Evolutionary conservation across 2,329 filamentous ascomycete species (phyloP).

Genomic region (Microsporum canis): DNA sequence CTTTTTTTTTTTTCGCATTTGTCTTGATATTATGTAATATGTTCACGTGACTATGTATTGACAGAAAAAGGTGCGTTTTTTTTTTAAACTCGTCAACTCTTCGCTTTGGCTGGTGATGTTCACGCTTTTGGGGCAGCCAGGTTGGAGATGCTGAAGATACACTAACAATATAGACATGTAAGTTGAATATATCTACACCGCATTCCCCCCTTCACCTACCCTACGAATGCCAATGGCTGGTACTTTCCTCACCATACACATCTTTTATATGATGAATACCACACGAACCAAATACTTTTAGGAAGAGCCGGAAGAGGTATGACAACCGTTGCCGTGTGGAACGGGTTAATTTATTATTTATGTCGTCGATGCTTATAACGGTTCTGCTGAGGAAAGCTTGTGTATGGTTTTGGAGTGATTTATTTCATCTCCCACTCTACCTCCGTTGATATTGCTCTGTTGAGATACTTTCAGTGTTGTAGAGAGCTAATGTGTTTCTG

Average conservation of each 20-base stretch:
- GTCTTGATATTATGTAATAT: neutral
- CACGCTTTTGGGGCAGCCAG: neutral
- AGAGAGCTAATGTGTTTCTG: neutral
- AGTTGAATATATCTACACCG: neutral
- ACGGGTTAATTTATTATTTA: conserved; percentile 11
- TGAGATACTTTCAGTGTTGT: neutral
- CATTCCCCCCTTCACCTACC: neutral
- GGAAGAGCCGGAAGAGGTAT: conserved; percentile 41
- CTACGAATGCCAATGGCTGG: neutral
- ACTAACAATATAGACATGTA: neutral
- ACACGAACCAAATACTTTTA: conserved; percentile 32
- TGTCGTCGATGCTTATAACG: conserved; percentile 39
- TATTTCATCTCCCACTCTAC: neutral
- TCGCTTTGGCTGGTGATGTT: neutral
- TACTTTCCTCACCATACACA: neutral
- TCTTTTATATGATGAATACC: conserved; percentile 32
- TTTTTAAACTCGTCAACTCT: neutral
- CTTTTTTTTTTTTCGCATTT: neutral
- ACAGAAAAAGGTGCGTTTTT: too few relatives aligned
- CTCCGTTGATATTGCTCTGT: neutral
- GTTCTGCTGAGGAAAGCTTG: conserved; percentile 32
- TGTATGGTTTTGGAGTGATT: neutral
- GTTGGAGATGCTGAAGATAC: neutral
- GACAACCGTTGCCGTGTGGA: conserved; percentile 18
- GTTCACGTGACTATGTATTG: neutral